A percentile compares a stretch with the other conserved stretches of the same genome.
phyloP scores from a whole-genome alignment of 495 filamentous ascomycete genomes.

The Delitschia confertaspora region DNA sequence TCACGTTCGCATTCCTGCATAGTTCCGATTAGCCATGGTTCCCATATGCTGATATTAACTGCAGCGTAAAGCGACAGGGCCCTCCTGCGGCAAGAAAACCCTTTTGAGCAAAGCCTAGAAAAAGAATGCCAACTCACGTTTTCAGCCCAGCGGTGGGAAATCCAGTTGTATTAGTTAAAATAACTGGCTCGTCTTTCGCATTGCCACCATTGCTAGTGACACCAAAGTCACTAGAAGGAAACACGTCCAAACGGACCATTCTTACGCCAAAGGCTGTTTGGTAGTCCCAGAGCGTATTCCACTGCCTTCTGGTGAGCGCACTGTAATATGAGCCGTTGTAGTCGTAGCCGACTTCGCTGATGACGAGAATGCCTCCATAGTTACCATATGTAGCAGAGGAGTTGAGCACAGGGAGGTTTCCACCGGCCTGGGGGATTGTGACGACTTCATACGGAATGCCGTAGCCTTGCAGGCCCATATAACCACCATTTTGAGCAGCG shows the following conservation, averaged over 20 bases:
- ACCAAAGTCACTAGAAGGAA: slow-evolving; percentile 46
- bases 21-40: slow-evolving; percentile 10
- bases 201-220: slow-evolving; percentile 19
- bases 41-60: slow-evolving; percentile 8
- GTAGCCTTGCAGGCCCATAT: slow-evolving; percentile 50
- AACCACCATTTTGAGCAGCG: slow-evolving; percentile 39
- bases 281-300: slow-evolving; percentile 49
- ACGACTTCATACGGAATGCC: slow-evolving; percentile 51
- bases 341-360: slow-evolving; percentile 50
- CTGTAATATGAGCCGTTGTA: slow-evolving; percentile 42
- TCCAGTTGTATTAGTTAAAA: slow-evolving; percentile 25
- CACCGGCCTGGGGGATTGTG: slow-evolving; percentile 45
- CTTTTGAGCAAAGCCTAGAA: slow-evolving; percentile 1
- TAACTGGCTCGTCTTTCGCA: slow-evolving; percentile 21
- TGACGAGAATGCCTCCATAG: slow-evolving; percentile 49
- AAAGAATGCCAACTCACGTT: slow-evolving; percentile 17
- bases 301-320: slow-evolving; percentile 49
- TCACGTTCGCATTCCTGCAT: slow-evolving; percentile 35
- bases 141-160: slow-evolving; percentile 22
- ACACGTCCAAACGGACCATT: slow-evolving; percentile 54
- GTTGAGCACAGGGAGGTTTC: slow-evolving; percentile 44
- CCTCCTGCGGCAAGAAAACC: background rate
- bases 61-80: slow-evolving; percentile 7
- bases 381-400: slow-evolving; percentile 41
- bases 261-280: slow-evolving; percentile 50